Conservation (phyloP, 257 asterid species). For the Lycium barbarum region DNA sequence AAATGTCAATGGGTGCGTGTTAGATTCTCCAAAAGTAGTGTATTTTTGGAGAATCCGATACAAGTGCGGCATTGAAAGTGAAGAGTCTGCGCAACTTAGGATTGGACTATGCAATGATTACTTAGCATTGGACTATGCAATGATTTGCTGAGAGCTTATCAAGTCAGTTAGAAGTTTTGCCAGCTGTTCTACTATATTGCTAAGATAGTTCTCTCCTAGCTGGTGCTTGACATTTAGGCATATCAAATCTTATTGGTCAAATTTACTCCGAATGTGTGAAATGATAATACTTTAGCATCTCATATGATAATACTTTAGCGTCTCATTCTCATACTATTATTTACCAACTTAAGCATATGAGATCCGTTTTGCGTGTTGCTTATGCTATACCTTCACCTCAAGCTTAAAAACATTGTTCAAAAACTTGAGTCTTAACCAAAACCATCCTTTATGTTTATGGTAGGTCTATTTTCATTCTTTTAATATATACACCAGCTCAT, state of each 20-base stretch:
- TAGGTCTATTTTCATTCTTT: constrained; percentile 6
- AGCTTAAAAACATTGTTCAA: constrained; percentile 1
- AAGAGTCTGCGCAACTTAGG: too few relatives aligned
- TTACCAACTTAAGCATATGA: not conserved
- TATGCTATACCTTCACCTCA: constrained; percentile 17
- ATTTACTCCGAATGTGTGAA: constrained; percentile 6
- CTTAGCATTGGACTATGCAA: not conserved
- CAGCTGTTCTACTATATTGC: constrained; percentile 12
- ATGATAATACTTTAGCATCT: not conserved
- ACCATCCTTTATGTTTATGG: not conserved
- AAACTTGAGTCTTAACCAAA: constrained; percentile 4
- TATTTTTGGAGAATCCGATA: too few relatives aligned
- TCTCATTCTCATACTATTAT: not conserved
- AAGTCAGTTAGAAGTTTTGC: constrained; percentile 11
- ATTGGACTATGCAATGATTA: too few relatives aligned
- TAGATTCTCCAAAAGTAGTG: too few relatives aligned
- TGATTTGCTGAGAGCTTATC: not conserved
- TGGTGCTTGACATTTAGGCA: constrained; percentile 12
- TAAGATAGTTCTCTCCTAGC: not conserved
- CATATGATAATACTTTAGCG: not conserved
- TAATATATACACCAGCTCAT: not conserved
- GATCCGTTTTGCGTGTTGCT: not conserved
- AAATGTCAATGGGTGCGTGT: too few relatives aligned
- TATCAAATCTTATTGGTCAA: constrained; percentile 3
- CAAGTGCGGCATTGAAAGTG: too few relatives aligned